Base-by-base conservation (phyloP, 2,329 filamentous ascomycete species). In the Didymella lethalis region DNA sequence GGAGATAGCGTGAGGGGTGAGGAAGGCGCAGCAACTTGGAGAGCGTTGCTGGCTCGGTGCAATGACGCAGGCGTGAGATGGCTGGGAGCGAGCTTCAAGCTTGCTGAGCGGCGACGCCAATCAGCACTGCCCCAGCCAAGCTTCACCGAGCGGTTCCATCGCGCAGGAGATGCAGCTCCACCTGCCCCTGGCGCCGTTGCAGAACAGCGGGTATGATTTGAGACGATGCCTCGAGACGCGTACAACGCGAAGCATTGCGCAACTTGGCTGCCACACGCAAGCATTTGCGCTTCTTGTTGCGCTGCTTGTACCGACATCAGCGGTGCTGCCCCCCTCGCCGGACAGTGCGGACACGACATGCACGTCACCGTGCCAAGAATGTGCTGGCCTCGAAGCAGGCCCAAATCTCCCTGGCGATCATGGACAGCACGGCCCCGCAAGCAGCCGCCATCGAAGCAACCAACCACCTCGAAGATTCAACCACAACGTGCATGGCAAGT, bases 131-230 rank as follows among this genome's bases (percentile, higher is more conserved):
- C 57, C 48, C 51, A 48, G 41, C 57, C 57, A 60, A 60, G 57
- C 51, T 54, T n/a, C 16, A 47, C 31, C 45, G 14, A 45, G 38
- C 46, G 51, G 45, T 47, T 47, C 40, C 45, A 49, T 43, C 50
- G 36, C 46, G 31, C 51, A 50, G 50, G 41, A 55, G 26, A 44
- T 36, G 32, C 32, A 36, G 34, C 57, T 59, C 57, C 57, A 59
- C 57, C 48, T 60, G 52, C 57, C 57, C 57, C 57, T 60, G 57
- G 57, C 57, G 57, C 52, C 57, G 57, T 60, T 55, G 57, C 57
- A 60, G 52, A 55, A 60, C 52, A 55, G 48, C 52, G 57, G 57
- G 52, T 46, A 45, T 20, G 45, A 25, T 47, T 7, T 54, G 46
- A 43, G 43, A 23, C 44, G 26, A 7, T 20, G 14, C 20, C 46